phyloP scores from a whole-genome alignment of 148 eudicot species.

The Polygonum maritimum region DNA sequence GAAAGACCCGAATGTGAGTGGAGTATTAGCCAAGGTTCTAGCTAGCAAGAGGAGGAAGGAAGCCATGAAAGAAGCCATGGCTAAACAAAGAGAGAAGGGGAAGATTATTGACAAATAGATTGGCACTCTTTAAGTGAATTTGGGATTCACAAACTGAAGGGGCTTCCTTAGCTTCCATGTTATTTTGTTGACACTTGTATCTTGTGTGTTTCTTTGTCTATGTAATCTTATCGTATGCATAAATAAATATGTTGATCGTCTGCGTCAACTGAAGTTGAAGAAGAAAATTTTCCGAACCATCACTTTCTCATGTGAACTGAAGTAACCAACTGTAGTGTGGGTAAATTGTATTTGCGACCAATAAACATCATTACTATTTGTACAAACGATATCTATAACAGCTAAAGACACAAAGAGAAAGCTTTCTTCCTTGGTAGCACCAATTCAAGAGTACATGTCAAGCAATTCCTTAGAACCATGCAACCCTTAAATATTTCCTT shows the following conservation, averaged over 20 bases:
- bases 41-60: slow-evolving; percentile 89
- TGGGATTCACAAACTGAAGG: not conserved
- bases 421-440: not conserved
- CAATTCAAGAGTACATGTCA: not conserved
- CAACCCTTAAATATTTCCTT: not conserved
- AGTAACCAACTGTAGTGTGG: not conserved
- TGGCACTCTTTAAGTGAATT: not conserved
- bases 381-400: slow-evolving; percentile 6
- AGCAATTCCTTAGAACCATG: not conserved
- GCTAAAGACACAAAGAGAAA: not conserved
- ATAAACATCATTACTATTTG: slow-evolving; percentile 3
- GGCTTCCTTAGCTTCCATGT: not conserved
- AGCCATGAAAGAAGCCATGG: slow-evolving; percentile 67
- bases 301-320: not conserved
- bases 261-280: not conserved
- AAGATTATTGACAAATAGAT: slow-evolving; percentile 23
- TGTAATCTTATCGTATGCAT: not conserved
- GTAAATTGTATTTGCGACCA: not conserved
- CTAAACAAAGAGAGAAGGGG: slow-evolving; percentile 57
- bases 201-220: not conserved
- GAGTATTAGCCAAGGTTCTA: slow-evolving; percentile 52
- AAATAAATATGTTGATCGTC: not conserved
- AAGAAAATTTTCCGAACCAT: not conserved
- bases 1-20: slow-evolving; percentile 66
- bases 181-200: not conserved